These are phyloP conservation scores for Reutealis trisperma DNA, from an alignment of 345 rosid species.

Conservation along the genomic window DNA sequence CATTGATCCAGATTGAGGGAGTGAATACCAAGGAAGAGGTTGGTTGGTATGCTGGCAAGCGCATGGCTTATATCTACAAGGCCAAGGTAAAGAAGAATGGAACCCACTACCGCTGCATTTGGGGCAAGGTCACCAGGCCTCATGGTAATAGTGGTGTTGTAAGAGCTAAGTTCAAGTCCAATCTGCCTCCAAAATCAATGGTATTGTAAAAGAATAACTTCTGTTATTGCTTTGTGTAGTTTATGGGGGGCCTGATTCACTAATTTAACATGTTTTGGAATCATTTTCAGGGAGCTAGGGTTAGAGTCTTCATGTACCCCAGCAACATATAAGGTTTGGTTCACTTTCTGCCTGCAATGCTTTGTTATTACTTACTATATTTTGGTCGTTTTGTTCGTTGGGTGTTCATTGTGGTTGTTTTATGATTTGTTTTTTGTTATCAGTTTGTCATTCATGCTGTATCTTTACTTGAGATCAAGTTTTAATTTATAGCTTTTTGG, in stretches of 20 bases:
- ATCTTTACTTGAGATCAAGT: no score
- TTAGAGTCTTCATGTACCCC: constrained; percentile 27
- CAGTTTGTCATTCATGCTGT: background rate
- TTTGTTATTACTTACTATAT: background rate
- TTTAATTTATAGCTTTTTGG: no score
- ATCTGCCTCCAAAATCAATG: constrained; percentile 73
- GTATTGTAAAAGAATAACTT: constrained; percentile 24
- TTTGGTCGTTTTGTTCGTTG: background rate
- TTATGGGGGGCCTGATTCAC: background rate
- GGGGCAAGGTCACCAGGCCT: constrained; percentile 58
- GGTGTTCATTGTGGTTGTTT: background rate
- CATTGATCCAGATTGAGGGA: constrained; percentile 28
- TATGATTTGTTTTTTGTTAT: background rate
- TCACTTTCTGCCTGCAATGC: background rate
- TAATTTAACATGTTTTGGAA: background rate
- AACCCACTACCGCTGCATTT: constrained; percentile 27
- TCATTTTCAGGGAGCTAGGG: constrained; percentile 15
- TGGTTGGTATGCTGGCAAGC: constrained; percentile 24
- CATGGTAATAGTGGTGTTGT: constrained; percentile 76
- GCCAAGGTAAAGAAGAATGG: constrained; percentile 29
- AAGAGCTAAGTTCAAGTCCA: constrained; percentile 68
- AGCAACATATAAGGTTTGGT: constrained; percentile 20
- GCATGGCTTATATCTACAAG: constrained; percentile 29
- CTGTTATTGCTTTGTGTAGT: background rate
- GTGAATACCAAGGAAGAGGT: constrained; percentile 30